These are phyloP conservation scores for Xanthoconium stramineum DNA, from an alignment of 768 basidiomycete species.

Conservation along the genomic window DNA sequence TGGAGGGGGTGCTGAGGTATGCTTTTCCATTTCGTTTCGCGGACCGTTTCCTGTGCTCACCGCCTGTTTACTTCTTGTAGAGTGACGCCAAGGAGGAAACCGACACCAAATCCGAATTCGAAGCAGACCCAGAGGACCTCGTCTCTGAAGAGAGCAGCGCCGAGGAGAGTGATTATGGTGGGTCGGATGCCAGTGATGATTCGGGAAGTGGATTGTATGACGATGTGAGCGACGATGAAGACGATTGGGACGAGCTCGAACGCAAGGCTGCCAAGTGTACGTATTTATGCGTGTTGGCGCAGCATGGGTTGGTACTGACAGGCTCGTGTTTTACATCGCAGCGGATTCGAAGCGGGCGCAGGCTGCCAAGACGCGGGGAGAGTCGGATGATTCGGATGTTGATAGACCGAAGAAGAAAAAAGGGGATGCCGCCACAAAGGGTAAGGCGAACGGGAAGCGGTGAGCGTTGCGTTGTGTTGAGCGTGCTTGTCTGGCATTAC, in stretches of 20 bases:
- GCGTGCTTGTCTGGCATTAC: too few relatives aligned
- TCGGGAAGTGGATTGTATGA: too few relatives aligned
- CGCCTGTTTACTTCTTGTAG: too few relatives aligned
- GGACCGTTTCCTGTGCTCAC: constrained; percentile 33
- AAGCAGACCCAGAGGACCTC: too few relatives aligned
- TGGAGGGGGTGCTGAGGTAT: constrained; percentile 36
- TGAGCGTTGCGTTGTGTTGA: too few relatives aligned
- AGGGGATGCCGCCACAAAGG: too few relatives aligned
- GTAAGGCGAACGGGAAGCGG: too few relatives aligned
- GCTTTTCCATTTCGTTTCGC: constrained; percentile 27
- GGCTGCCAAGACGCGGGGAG: constrained; percentile 38
- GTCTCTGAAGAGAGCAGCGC: too few relatives aligned
- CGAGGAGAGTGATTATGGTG: constrained; percentile 55
- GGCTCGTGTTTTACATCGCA: constrained; percentile 15
- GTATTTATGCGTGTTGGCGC: constrained; percentile 8
- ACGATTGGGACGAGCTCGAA: constrained; percentile 97
- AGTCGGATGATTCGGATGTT: constrained; percentile 53
- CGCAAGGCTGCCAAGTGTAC: constrained; percentile 85
- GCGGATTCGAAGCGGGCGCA: constrained; percentile 50
- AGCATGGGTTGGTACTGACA: too few relatives aligned
- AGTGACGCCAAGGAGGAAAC: too few relatives aligned
- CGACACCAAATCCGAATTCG: too few relatives aligned
- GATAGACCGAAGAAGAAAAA: constrained; percentile 49
- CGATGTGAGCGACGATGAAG: constrained; percentile 75
- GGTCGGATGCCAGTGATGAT: too few relatives aligned